These are phyloP conservation scores for Penicillium sp. DNA, from an alignment of 2,329 filamentous ascomycete species.

Conservation along the genomic window DNA sequence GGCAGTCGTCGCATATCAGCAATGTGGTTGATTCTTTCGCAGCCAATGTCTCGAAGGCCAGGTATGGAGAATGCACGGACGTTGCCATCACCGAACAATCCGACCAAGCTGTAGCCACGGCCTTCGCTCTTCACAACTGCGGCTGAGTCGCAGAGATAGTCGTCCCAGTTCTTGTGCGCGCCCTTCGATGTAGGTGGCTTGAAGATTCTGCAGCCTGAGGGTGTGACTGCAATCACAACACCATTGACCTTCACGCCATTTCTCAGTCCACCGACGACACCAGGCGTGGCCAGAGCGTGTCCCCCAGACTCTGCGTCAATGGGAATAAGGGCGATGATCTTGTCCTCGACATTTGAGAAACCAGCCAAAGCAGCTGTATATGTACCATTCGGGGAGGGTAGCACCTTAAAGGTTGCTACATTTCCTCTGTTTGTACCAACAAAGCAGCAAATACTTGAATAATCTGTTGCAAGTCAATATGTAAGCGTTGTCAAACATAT, in stretches of 20 bases:
- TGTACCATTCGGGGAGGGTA: conserved; percentile 66
- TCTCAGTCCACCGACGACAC: conserved; percentile 71
- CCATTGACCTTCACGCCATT: conserved; percentile 75
- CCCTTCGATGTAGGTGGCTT: conserved; percentile 81
- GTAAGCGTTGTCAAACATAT: conserved; percentile 23
- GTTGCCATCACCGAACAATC: conserved; percentile 78
- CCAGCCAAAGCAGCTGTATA: conserved; percentile 75
- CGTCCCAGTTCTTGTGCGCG: conserved; percentile 87
- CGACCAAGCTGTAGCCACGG: conserved; percentile 74
- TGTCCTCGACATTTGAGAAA: conserved; percentile 63
- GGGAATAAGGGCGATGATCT: conserved; percentile 72
- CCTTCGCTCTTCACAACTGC: conserved; percentile 71
- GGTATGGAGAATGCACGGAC: conserved; percentile 84
- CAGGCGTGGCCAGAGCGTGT: conserved; percentile 71
- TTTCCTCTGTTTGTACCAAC: conserved; percentile 84
- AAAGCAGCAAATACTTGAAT: conserved; percentile 90
- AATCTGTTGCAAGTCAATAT: conserved; percentile 50
- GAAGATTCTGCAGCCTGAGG: conserved; percentile 78
- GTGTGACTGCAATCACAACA: conserved; percentile 72
- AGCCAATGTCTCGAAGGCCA: conserved; percentile 77
- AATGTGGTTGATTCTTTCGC: conserved; percentile 60
- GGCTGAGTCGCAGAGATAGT: conserved; percentile 77
- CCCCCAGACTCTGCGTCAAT: conserved; percentile 76
- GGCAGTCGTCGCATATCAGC: conserved; percentile 71
- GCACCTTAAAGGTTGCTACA: conserved; percentile 82